Evolutionary conservation across 306 rosid genomes (phyloP).

Genomic region (Purshia tridentata): DNA sequence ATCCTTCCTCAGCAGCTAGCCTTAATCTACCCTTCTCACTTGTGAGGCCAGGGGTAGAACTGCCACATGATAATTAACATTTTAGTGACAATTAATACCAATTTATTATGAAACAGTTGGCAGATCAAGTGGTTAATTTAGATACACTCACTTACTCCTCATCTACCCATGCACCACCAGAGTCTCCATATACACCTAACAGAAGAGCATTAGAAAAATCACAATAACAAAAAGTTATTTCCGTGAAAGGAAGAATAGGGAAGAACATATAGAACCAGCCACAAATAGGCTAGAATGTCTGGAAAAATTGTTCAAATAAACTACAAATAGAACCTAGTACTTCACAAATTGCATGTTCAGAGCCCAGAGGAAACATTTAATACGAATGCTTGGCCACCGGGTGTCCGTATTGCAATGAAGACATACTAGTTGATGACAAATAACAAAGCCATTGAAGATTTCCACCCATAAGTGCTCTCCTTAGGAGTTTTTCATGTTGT

Average conservation of each 20-base stretch:
- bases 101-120: conserved; percentile 20
- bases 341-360: background rate
- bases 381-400: background rate
- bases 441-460: conserved; percentile 74
- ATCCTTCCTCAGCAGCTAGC: conserved; percentile 73
- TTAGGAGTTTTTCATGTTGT: conserved; percentile 60
- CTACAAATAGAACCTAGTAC: background rate
- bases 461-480: conserved; percentile 49
- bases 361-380: background rate
- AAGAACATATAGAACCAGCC: too few relatives aligned
- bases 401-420: background rate
- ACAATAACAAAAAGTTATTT: background rate
- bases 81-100: conserved; percentile 30
- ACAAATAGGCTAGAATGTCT: too few relatives aligned
- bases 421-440: conserved; percentile 83
- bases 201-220: conserved; percentile 7
- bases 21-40: conserved; percentile 56
- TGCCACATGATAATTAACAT: conserved; percentile 38
- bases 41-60: conserved; percentile 58
- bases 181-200: conserved; percentile 81
- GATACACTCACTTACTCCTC: conserved; percentile 74
- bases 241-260: background rate
- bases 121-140: conserved; percentile 28
- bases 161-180: conserved; percentile 69
- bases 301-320: background rate